These are phyloP conservation scores for Sphaerulina vaccinii DNA, from an alignment of 2,329 filamentous ascomycete species.

Conservation along the genomic window DNA sequence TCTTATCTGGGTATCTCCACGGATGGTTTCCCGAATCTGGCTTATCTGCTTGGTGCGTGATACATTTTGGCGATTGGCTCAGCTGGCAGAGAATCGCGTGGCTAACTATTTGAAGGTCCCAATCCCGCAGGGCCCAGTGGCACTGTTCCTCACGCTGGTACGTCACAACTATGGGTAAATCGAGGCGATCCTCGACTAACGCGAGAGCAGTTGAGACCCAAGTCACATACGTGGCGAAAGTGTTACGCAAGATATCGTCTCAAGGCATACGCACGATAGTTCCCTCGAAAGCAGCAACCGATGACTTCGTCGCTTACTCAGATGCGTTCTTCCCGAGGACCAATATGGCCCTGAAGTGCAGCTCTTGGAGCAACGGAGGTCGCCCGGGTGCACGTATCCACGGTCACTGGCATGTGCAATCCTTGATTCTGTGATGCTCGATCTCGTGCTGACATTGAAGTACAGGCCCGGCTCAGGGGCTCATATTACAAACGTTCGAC, in stretches of 20 bases:
- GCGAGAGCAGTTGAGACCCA: conserved; percentile 57
- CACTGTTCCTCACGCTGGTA: conserved; percentile 45
- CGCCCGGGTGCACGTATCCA: conserved; percentile 62
- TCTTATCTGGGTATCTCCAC: conserved; percentile 31
- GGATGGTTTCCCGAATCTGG: conserved; percentile 29
- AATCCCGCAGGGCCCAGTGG: conserved; percentile 25
- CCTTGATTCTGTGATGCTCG: neutral
- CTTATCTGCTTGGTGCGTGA: conserved; percentile 27
- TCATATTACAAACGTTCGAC: conserved; percentile 58
- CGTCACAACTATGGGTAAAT: neutral
- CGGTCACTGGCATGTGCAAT: conserved; percentile 53
- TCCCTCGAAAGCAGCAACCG: conserved; percentile 58
- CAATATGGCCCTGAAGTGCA: conserved; percentile 61
- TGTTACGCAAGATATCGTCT: conserved; percentile 64
- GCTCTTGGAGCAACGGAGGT: conserved; percentile 65
- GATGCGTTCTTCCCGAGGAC: conserved; percentile 54
- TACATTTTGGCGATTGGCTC: neutral
- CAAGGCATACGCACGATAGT: conserved; percentile 65
- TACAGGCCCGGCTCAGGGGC: conserved; percentile 62
- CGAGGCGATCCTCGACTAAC: neutral
- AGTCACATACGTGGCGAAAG: conserved; percentile 63
- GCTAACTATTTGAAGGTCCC: conserved; percentile 17
- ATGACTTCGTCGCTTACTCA: conserved; percentile 30
- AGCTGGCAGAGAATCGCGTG: neutral
- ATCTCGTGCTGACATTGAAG: neutral